Percentiles rank a stretch among this genome's conserved stretches.
Conservation (phyloP, 2,329 filamentous ascomycete species). For the Zymoseptoria brevis region DNA sequence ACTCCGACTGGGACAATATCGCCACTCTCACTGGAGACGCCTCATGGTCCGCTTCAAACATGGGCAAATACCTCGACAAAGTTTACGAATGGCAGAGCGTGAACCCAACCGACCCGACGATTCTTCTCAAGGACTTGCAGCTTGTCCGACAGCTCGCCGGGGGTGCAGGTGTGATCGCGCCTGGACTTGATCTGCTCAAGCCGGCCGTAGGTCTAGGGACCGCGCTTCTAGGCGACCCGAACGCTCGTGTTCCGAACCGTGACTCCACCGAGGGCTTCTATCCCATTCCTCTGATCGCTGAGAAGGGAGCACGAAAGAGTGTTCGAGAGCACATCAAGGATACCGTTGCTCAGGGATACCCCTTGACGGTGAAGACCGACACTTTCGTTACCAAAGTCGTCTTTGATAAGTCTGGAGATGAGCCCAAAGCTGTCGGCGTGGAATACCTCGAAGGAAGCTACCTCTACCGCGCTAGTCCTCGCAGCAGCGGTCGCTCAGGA, state of each 20-base stretch:
- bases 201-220: slow-evolving; percentile 39
- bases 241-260: slow-evolving; percentile 38
- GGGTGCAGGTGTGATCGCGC: slow-evolving; percentile 14
- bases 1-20: slow-evolving; percentile 53
- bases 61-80: slow-evolving; percentile 49
- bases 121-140: slow-evolving; percentile 15
- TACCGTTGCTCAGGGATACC: slow-evolving; percentile 42
- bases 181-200: slow-evolving; percentile 30
- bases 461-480: slow-evolving; percentile 35
- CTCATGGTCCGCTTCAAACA: slow-evolving; percentile 50
- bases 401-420: slow-evolving; percentile 53
- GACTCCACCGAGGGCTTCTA: slow-evolving; percentile 45
- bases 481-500: slow-evolving; percentile 26
- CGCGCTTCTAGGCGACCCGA: slow-evolving; percentile 27
- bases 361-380: slow-evolving; percentile 51
- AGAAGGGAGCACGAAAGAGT: slow-evolving; percentile 44
- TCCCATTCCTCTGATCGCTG: slow-evolving; percentile 51
- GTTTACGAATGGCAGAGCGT: slow-evolving; percentile 38
- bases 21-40: slow-evolving; percentile 51
- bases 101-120: slow-evolving; percentile 16
- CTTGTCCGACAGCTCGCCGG: slow-evolving; percentile 16
- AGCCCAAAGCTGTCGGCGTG: slow-evolving; percentile 42
- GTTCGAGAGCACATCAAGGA: slow-evolving; percentile 50
- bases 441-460: slow-evolving; percentile 35
- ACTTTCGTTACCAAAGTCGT: slow-evolving; percentile 58